Evolutionary conservation across 2,329 filamentous ascomycete genomes (phyloP).

Genomic region (Fusarium devonianum): DNA sequence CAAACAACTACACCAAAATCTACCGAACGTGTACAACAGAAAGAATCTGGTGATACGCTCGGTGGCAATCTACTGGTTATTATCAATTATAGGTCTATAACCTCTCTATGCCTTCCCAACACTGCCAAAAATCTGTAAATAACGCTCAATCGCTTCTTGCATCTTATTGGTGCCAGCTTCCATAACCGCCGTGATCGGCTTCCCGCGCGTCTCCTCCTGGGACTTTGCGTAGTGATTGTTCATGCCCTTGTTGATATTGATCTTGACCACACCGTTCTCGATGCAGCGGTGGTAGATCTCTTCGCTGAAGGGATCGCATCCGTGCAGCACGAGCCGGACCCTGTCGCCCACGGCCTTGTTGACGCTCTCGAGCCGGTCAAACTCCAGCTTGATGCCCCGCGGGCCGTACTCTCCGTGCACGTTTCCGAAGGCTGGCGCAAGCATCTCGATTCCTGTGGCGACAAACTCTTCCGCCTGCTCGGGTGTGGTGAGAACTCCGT

Average conservation of each 20-base stretch:
- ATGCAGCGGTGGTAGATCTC: conserved; percentile 56
- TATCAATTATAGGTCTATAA: too few relatives aligned
- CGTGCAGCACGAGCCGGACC: conserved; percentile 57
- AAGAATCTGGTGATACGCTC: too few relatives aligned
- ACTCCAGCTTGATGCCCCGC: conserved; percentile 52
- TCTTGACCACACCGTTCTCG: conserved; percentile 54
- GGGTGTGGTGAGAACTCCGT: conserved; percentile 66
- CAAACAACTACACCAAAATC: too few relatives aligned
- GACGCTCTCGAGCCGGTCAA: conserved; percentile 42
- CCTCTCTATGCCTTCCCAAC: conserved; percentile 50
- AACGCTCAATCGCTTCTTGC: conserved; percentile 57
- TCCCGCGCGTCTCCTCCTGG: conserved; percentile 54
- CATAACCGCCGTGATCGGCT: conserved; percentile 56
- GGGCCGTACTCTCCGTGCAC: conserved; percentile 78
- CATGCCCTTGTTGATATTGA: conserved; percentile 62
- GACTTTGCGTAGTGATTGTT: conserved; percentile 56
- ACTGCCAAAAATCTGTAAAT: conserved; percentile 55
- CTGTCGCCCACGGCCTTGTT: conserved; percentile 53
- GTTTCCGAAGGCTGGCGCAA: conserved; percentile 79
- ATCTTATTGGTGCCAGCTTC: conserved; percentile 56
- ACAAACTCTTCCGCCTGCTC: conserved; percentile 76
- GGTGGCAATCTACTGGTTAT: too few relatives aligned
- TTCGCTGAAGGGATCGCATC: conserved; percentile 56
- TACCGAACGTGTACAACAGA: too few relatives aligned
- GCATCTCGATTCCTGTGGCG: conserved; percentile 73